These are phyloP conservation scores for Yamagishiella unicocca DNA, from an alignment of 139 green algal species.

Conservation along the genomic window DNA sequence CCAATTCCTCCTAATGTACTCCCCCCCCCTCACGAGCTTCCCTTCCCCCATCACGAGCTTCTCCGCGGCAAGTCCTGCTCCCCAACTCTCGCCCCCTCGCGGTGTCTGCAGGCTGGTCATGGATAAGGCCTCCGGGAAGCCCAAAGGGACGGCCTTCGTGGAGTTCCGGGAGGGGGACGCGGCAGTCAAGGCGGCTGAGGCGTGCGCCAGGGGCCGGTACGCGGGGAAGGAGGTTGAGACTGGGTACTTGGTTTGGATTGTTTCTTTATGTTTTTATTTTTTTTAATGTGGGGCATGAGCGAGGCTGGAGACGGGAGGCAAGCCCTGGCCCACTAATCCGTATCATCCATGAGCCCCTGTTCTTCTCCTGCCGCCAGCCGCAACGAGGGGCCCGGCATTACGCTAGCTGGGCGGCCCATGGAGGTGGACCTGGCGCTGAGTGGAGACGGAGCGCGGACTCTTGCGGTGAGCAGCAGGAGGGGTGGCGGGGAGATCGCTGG, in stretches of 20 bases:
- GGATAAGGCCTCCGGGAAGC: constrained; percentile 81
- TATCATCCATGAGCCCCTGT: no score
- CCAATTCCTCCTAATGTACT: no score
- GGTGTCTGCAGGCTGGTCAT: constrained; percentile 77
- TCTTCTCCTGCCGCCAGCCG: no score
- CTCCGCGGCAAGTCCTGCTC: neutral
- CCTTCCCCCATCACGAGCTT: neutral
- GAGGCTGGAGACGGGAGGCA: no score
- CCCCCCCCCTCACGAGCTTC: neutral
- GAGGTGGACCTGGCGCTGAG: constrained; percentile 85
- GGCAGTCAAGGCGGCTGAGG: constrained; percentile 70
- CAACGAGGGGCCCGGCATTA: constrained; percentile 69
- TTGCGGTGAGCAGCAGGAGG: constrained; percentile 55
- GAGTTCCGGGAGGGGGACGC: constrained; percentile 73
- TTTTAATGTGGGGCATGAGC: no score
- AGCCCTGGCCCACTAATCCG: no score
- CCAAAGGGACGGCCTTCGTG: constrained; percentile 93
- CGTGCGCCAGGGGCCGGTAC: constrained; percentile 73
- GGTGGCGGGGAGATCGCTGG: neutral
- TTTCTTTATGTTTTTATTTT: neutral
- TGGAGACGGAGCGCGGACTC: constrained; percentile 68
- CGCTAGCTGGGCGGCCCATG: constrained; percentile 74
- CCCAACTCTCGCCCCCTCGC: neutral
- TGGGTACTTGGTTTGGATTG: neutral
- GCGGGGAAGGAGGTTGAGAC: neutral